Evolutionary conservation across 108 stramenopile genomes (phyloP).

Genomic region (Cyclotella choctawhatcheeana): DNA sequence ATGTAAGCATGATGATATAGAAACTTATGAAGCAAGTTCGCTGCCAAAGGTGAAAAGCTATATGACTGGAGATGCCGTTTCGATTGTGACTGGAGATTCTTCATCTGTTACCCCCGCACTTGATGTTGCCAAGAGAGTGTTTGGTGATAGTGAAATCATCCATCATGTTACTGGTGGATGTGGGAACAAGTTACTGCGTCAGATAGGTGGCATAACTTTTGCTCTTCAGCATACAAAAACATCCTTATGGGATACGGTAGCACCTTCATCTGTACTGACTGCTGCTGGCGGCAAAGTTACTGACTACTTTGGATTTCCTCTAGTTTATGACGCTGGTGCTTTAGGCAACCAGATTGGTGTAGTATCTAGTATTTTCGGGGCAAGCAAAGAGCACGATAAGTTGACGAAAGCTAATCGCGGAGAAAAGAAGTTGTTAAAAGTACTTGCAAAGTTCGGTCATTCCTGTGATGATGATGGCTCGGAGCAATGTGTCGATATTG

Average conservation of each 20-base stretch:
- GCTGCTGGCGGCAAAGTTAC: constrained; percentile 68
- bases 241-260: constrained; percentile 70
- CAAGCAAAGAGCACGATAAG: constrained; percentile 37
- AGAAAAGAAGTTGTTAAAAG: constrained; percentile 40
- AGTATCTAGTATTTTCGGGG: constrained; percentile 53
- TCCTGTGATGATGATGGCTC: constrained; percentile 34
- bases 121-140: constrained; percentile 10
- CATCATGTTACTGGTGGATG: constrained; percentile 58
- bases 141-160: constrained; percentile 2
- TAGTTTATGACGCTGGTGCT: constrained; percentile 47
- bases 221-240: constrained; percentile 65
- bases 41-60: constrained; percentile 3
- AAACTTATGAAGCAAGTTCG: background rate
- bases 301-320: constrained; percentile 68
- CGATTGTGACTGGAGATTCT: constrained; percentile 63
- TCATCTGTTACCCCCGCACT: constrained; percentile 11
- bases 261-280: constrained; percentile 61
- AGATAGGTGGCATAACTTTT: constrained; percentile 49
- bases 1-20: background rate
- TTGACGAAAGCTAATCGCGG: constrained; percentile 51
- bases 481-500: constrained; percentile 69
- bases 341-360: constrained; percentile 70
- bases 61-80: constrained; percentile 19
- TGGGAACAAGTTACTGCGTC: constrained; percentile 59
- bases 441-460: constrained; percentile 47